Conservation (phyloP, 192 early-diverging fungal species). For the Pilaira anomala region DNA sequence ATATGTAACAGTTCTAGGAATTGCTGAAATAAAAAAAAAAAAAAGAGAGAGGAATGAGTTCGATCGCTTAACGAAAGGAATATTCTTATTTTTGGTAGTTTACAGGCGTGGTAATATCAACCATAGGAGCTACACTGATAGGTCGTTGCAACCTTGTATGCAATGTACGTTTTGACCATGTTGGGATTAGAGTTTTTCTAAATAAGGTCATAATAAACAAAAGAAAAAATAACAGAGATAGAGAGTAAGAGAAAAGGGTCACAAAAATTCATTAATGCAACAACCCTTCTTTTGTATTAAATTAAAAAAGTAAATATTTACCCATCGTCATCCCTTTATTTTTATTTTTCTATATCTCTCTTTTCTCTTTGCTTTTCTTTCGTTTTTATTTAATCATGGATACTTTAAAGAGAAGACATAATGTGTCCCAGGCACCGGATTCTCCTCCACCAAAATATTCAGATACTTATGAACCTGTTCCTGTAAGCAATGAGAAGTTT, state of each 20-base stretch:
- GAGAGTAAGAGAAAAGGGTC: neutral
- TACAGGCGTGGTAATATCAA: conserved; percentile 70
- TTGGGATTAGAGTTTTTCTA: too few species aligned
- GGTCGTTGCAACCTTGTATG: conserved; percentile 18
- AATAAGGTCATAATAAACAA: neutral
- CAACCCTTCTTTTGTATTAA: too few species aligned
- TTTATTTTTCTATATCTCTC: too few species aligned
- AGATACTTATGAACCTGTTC: conserved; percentile 2
- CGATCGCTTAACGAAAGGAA: too few species aligned
- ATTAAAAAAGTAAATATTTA: conserved; percentile 1
- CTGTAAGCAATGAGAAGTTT: neutral
- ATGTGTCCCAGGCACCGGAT: neutral
- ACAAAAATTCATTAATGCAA: neutral
- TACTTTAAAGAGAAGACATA: conserved; percentile 13
- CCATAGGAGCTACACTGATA: conserved; percentile 67
- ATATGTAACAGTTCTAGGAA: conserved; percentile 64
- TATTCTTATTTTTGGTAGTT: neutral
- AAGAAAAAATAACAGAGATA: conserved; percentile 6
- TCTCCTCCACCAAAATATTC: conserved; percentile 13
- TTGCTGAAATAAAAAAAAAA: conserved; percentile 31
- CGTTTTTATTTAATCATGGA: neutral
- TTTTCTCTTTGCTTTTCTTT: neutral
- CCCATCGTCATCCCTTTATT: neutral
- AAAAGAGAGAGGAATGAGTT: neutral
- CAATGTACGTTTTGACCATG: neutral